Evolutionary conservation across 139 green algal species (phyloP), one percentile per base, ranked within the genome.

Genomic region (Ettlia oleoabundans): DNA sequence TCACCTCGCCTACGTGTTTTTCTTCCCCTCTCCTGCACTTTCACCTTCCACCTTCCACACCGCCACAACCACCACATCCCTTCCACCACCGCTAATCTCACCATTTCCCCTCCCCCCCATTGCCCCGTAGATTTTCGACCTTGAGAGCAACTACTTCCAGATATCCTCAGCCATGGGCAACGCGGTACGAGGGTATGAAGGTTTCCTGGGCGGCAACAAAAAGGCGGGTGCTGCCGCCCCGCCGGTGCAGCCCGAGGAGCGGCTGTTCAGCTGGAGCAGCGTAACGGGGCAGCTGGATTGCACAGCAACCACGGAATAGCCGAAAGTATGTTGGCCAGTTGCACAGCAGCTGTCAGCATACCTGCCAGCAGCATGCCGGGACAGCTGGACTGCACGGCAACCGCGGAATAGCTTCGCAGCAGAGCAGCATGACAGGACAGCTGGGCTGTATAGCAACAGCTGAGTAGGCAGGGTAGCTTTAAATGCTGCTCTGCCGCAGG

Each of bases 121-220:
- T n/a, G n/a, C 19, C 26, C 21, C 68, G 80, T 85, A 94, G 90
- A 94, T 94, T 35, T 90, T 86, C 26, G 85, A 90, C 47, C 71
- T 94, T 47, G 91, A 94, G 71, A 88, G 86, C 6, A 89, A 91
- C 42, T 94, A 94, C 81, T 75, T 94, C 32, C 85, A 90, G 33
- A 83, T 84, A 0, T 84, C 88, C 35, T 91, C 86, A 30, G 83
- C 85, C 8, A 88, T 85, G 52, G 91, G 91, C 26, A 94, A 93
- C 53, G 91, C 91, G 0, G 42, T 94, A 3, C 87, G 83, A 77
- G 89, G 89, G 0, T 93, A 93, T 35, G 88, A 93, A 7, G 87
- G 83, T 0, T 81, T 93, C 19, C 69, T 93, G 37, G 86, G 81
- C 38, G 82, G 76, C 55, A 18, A 53, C 63, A 61, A 78, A n/a